A percentile compares a stretch with the other conserved stretches of the same genome.
Conservation (phyloP, 192 early-diverging fungal genomes). For the Cetraspora pellucida region DNA sequence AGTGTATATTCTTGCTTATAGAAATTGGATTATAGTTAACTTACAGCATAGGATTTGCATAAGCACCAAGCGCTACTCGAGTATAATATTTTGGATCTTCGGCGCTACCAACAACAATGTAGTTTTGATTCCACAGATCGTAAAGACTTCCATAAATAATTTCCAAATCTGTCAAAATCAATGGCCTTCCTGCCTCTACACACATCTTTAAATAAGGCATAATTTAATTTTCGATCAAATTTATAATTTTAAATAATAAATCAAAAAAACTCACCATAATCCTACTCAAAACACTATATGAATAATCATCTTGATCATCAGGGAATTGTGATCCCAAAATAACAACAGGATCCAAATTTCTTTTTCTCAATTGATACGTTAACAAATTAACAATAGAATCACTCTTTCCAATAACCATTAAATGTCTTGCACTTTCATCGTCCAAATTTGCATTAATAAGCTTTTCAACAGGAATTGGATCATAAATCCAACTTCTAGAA, state of each 20-base stretch:
- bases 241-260: background rate
- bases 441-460: slow-evolving; percentile 29
- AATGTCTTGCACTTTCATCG: slow-evolving; percentile 18
- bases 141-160: slow-evolving; percentile 34
- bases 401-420: slow-evolving; percentile 37
- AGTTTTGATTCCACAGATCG: slow-evolving; percentile 38
- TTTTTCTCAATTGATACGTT: slow-evolving; percentile 23
- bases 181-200: slow-evolving; percentile 33
- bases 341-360: slow-evolving; percentile 27
- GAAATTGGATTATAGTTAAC: background rate
- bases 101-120: slow-evolving; percentile 21
- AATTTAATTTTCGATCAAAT: background rate
- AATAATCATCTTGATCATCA: slow-evolving; percentile 36
- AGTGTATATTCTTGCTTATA: background rate
- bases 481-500: background rate
- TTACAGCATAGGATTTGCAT: slow-evolving; percentile 35
- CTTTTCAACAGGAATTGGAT: slow-evolving; percentile 18
- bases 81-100: slow-evolving; percentile 35
- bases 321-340: slow-evolving; percentile 35
- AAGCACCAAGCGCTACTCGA: slow-evolving; percentile 33
- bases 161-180: slow-evolving; percentile 21
- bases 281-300: slow-evolving; percentile 33
- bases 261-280: slow-evolving; percentile 22
- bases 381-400: slow-evolving; percentile 31
- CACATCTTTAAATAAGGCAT: slow-evolving; percentile 18